Conservation (phyloP, 345 rosid genomes). For the Litchi chinensis region DNA sequence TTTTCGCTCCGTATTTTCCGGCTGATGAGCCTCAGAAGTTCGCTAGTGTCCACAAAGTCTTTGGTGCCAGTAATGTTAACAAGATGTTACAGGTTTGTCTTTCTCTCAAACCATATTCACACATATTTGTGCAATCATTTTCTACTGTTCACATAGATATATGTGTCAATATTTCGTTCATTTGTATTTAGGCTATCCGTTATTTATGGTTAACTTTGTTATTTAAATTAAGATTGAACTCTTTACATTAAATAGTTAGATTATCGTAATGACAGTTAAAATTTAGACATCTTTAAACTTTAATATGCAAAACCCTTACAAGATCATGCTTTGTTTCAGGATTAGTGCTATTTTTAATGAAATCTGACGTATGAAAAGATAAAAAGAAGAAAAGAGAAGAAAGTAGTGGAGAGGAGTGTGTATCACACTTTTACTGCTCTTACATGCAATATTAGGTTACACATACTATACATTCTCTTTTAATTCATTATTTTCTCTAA, state of each 20-base stretch:
- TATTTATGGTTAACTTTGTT: no score
- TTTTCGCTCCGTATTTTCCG: conserved; percentile 91
- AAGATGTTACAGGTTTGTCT: conserved; percentile 79
- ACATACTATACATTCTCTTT: no score
- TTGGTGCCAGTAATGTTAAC: conserved; percentile 96
- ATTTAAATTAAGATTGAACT: not conserved
- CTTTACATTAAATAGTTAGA: not conserved
- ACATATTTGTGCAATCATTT: no score
- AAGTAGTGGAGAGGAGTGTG: not conserved
- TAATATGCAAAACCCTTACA: no score
- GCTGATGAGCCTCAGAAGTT: conserved; percentile 87
- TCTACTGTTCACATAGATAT: no score
- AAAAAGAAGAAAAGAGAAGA: no score
- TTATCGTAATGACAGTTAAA: not conserved
- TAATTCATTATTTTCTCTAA: no score
- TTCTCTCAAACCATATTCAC: conserved; percentile 6
- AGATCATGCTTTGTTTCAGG: not conserved
- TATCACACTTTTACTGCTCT: not conserved
- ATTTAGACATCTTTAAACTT: no score
- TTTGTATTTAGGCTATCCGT: no score
- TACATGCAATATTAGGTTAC: not conserved
- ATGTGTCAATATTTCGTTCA: no score
- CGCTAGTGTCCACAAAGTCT: conserved; percentile 87
- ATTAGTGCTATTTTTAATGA: not conserved
- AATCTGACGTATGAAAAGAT: not conserved